phyloP scores from a whole-genome alignment of 345 rosid genomes.

The Populus ilicifolia region DNA sequence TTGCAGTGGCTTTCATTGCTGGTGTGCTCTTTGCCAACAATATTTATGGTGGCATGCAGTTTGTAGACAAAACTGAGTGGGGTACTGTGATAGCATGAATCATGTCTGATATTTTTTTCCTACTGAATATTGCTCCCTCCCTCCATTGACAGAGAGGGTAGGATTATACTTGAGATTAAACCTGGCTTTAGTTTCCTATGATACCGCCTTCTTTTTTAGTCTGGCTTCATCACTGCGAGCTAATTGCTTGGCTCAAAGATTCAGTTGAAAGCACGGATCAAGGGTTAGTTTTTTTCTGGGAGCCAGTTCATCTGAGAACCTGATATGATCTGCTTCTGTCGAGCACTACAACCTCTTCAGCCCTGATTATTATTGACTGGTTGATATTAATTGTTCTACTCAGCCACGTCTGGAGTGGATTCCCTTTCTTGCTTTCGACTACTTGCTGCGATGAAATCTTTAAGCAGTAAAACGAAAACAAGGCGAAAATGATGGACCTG shows the following conservation, averaged over 20 bases:
- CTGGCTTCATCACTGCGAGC: not conserved
- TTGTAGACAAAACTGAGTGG: slow-evolving; percentile 45
- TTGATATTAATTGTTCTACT: too few relatives aligned
- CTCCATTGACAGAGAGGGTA: not conserved
- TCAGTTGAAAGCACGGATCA: not conserved
- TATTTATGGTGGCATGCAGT: slow-evolving; percentile 84
- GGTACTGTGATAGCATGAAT: not conserved
- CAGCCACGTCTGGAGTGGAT: too few relatives aligned
- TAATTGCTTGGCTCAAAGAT: not conserved
- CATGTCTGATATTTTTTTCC: not conserved
- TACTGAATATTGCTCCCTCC: not conserved
- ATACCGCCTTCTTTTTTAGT: not conserved
- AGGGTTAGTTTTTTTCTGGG: not conserved
- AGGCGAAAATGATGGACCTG: too few relatives aligned
- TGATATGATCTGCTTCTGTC: too few relatives aligned
- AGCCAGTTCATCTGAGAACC: too few relatives aligned
- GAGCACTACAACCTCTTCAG: too few relatives aligned
- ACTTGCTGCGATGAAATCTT: too few relatives aligned
- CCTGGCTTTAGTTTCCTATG: not conserved
- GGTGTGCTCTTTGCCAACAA: slow-evolving; percentile 84
- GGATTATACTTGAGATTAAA: not conserved
- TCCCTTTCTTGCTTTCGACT: too few relatives aligned
- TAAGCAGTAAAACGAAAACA: too few relatives aligned
- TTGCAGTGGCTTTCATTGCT: slow-evolving; percentile 77
- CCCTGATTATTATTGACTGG: too few relatives aligned